Base-by-base conservation (phyloP, 2,329 filamentous ascomycete species). In the Onygenales sp. region DNA sequence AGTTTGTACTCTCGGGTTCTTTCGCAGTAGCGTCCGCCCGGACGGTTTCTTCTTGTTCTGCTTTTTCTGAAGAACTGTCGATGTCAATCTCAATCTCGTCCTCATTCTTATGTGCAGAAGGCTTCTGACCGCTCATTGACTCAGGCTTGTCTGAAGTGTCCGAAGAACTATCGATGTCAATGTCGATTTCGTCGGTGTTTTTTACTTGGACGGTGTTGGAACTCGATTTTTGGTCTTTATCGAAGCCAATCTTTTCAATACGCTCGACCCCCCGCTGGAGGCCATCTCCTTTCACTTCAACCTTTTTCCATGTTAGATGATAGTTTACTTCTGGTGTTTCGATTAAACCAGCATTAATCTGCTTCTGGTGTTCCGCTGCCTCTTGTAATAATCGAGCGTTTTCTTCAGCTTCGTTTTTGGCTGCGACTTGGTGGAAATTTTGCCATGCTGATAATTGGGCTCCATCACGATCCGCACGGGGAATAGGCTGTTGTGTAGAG, bases 181-280 rank as follows among this genome's bases (percentile, higher is more conserved):
- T 53, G 32, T 72, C 66, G 9, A 77, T 72, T 44, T 77, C 74
- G 39, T 77, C 73, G 2, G 63, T 52, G 55, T 71, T 71, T 40
- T 56, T 56, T 21, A 61, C 55, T 27, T 17, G 6, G 6, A 8
- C 21, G 17, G n/a, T 27, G 4, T 32, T 34, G n/a, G 3, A 8
- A 27, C 54, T 53, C 9, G 36, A 42, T 34, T 59, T 54, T 8
- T 54, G 54, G 10, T 52, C 48, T 32, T 54, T 54, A 34, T 61
- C 58, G 39, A 61, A 56, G 2, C 57, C 59, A 27, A 58, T 49
- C 36, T 54, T 58, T 32, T 63, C 56, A 44, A 63, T 54, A 2
- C 58, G 58, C 17, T 59, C 51, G 10, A 65, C 42, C 39, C 62
- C 62, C 31, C 65, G 57, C 21, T 53, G 57, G 39, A 56, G 42